Evolutionary conservation across 805 yeast genomes (phyloP), one percentile per base, ranked within the genome.

Genomic region (Zygosaccharomyces kombuchaensis): DNA sequence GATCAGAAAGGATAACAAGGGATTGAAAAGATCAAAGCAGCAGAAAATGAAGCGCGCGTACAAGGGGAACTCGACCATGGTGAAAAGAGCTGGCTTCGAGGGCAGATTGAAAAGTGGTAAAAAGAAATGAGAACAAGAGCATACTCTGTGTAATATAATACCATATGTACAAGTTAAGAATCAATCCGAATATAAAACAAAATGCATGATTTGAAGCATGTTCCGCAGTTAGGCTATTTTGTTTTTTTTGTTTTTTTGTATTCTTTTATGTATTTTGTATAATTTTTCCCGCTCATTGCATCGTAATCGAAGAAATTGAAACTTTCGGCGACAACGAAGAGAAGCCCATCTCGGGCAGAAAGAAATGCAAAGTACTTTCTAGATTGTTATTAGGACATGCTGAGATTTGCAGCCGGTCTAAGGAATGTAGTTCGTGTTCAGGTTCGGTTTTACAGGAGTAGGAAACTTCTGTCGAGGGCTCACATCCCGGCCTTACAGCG

Each of bases 1-100:
- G 62, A 80, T 87, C 39, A 80, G 96, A 68, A 83, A 77, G 59
- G 96, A 85, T 31, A 84, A 85, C 66, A 91, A 85, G 70, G 91
- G 93, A 44, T 78, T 82, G 57, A 82, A 82, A 66, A 76, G 85
- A 54, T 85, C 84, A 63, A 76, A 86, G 45, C 87, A 81, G 65
- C 78, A 77, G 43, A 84, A 80, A 66, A 80, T 80, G 70, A 70
- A 75, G 54, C 78, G 78, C 63, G 79, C 81, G 59, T 82, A 80
- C 63, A 78, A 78, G 32, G 82, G 83, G 30, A 66, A 69, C 16
- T 73, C 74, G 23, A 72, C 71, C 44, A 76, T 78, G 50, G 72
- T 62, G 53, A 54, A 53, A 21, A 71, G 93, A 64, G 95, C 96
- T n/a, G 97, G 97, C 1, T 89, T 89, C 63, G 96, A 89, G 71